Base-by-base conservation (phyloP, 1,139 yeast species). In the Saccharomycopsis phalli region DNA sequence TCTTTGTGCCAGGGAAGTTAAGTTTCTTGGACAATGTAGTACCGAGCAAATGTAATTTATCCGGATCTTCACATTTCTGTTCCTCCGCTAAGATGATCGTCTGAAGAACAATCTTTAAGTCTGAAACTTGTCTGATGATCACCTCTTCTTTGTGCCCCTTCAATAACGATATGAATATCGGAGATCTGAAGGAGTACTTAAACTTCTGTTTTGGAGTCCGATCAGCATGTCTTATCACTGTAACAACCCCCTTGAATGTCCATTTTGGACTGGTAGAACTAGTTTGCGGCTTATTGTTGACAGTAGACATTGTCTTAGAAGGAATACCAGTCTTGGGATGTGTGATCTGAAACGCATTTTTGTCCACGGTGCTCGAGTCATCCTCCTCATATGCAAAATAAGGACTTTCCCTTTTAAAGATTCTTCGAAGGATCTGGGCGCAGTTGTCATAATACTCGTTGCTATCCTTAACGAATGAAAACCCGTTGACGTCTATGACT, bases 191-290 rank as follows among this genome's bases (percentile, higher is more conserved):
- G 0, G 96, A 87, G 60, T 86, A 93, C 57, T 93, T 93, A 66
- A 93, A 86, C 58, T 93, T 93, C 61, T 93, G 98, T 57, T 93
- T 93, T n/a, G 98, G 98, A 0, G 98, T 93, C 58, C 99, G 76
- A 58, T 93, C 99, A 3, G 98, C 98, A 61, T 93, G 99, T 53
- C 99, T 76, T 41, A 93, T 81, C 26, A 91, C 94, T 23, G 82
- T 74, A 7, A 91, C 95, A 63, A 83, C 67, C 6, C 97, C 97
- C 60, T 93, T 93, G 59, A 91, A 81, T 3, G 83, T 86, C 99
- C 99, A 93, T 59, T 91, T 91, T 7, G 45, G 31, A 17, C n/a
- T 23, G 6, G 11, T 7, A 10, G 20, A 11, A 34, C 11, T 22
- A 17, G 8, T 10, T 11, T 18, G 8, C 7, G 13, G 21, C 19